Conservation (phyloP, 768 basidiomycete genomes). For the Podaxis sp. region DNA sequence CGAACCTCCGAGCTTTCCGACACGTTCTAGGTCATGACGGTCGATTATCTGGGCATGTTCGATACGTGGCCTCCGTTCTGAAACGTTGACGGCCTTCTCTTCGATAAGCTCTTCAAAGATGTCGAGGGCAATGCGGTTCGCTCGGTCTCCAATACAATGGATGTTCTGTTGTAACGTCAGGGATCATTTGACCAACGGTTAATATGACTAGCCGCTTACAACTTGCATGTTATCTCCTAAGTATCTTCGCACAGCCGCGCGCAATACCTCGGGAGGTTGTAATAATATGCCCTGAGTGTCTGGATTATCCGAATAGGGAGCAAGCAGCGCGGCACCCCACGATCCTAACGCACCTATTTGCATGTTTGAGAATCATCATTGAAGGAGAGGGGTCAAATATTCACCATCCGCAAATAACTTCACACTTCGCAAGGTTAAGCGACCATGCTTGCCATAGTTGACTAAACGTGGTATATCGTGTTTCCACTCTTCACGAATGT, state of each 20-base stretch:
- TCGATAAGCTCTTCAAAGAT: conserved; percentile 68
- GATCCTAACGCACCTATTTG: conserved; percentile 78
- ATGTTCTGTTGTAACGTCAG: conserved; percentile 57
- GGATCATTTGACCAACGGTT: background rate
- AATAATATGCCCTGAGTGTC: conserved; percentile 68
- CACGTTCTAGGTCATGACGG: conserved; percentile 59
- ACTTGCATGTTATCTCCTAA: conserved; percentile 81
- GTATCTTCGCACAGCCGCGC: conserved; percentile 52
- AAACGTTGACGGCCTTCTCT: conserved; percentile 30
- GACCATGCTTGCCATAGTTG: conserved; percentile 51
- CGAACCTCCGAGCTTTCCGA: conserved; percentile 71
- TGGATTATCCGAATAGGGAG: conserved; percentile 69
- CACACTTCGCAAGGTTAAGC: conserved; percentile 58
- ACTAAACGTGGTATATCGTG: conserved; percentile 51
- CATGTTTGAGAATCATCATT: background rate
- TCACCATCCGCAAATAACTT: conserved; percentile 78
- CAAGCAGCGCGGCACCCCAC: conserved; percentile 83
- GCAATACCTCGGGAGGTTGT: conserved; percentile 46
- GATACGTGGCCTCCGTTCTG: conserved; percentile 66
- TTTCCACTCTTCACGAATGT: conserved; percentile 53
- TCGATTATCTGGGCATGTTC: conserved; percentile 94
- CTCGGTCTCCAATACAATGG: conserved; percentile 86
- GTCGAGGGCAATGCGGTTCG: conserved; percentile 79
- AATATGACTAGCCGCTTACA: conserved; percentile 37
- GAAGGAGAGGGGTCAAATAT: background rate